phyloP scores from a whole-genome alignment of 1,284 basidiomycete species.

The Apiotrichum akiyoshidainum region DNA sequence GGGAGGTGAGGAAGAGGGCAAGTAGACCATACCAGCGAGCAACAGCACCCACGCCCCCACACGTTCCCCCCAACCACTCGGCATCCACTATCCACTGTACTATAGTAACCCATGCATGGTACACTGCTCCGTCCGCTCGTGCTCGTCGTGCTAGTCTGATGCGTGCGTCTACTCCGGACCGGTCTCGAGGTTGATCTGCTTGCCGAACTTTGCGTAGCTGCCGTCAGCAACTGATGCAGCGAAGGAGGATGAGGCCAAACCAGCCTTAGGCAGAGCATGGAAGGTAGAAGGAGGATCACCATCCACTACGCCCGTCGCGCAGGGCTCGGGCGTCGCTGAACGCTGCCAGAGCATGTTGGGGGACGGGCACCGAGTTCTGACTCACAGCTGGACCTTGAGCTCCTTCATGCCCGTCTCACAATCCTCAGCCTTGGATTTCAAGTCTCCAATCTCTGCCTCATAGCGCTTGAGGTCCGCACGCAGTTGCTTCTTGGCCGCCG shows the following conservation, averaged over 20 bases:
- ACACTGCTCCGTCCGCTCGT: neutral
- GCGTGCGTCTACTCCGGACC: slow-evolving; percentile 28
- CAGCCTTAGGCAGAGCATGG: no score
- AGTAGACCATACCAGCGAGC: neutral
- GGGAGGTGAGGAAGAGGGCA: slow-evolving; percentile 5
- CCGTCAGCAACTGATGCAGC: neutral
- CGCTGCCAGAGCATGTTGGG: no score
- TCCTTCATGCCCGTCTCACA: slow-evolving; percentile 84
- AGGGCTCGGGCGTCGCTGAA: no score
- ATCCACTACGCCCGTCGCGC: no score
- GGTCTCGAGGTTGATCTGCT: slow-evolving; percentile 82
- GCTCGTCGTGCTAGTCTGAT: neutral
- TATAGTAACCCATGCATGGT: slow-evolving; percentile 5
- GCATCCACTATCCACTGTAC: neutral
- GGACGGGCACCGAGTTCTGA: neutral
- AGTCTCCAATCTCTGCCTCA: slow-evolving; percentile 59
- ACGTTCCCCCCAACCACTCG: neutral
- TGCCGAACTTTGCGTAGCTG: slow-evolving; percentile 84
- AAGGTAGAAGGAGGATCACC: no score
- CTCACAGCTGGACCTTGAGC: slow-evolving; percentile 70
- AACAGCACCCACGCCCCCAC: neutral
- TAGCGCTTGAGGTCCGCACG: slow-evolving; percentile 65
- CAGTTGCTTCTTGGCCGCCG: slow-evolving; percentile 69
- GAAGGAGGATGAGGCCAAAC: neutral
- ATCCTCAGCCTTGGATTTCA: slow-evolving; percentile 62